These are phyloP conservation scores for Trichoderma pleuroti DNA, from an alignment of 2,329 filamentous ascomycete genomes.

Conservation along the genomic window DNA sequence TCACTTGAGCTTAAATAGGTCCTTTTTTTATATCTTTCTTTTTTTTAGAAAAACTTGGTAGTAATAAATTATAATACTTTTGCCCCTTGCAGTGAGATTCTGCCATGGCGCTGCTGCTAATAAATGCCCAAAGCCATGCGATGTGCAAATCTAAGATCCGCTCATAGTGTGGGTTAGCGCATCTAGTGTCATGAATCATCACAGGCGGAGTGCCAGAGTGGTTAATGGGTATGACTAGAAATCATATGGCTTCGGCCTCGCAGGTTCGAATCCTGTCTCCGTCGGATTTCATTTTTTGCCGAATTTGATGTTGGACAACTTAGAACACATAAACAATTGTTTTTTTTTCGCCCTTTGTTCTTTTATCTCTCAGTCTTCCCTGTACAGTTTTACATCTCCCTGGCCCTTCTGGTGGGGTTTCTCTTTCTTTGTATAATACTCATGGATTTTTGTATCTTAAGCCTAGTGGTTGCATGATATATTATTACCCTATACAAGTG, in stretches of 20 bases:
- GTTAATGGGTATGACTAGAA: conserved; percentile 21
- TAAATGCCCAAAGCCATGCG: background rate
- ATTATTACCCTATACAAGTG: background rate
- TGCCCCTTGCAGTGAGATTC: no score
- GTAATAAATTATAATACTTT: no score
- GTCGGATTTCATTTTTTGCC: conserved; percentile 14
- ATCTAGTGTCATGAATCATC: background rate
- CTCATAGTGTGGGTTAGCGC: background rate
- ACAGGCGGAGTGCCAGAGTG: conserved; percentile 19
- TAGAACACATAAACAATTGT: no score
- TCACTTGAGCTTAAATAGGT: no score
- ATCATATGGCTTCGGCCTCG: conserved; percentile 20
- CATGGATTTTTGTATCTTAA: no score
- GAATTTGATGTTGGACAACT: background rate
- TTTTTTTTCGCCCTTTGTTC: background rate
- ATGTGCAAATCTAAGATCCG: background rate
- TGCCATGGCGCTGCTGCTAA: no score
- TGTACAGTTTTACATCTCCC: no score
- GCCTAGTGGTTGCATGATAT: background rate
- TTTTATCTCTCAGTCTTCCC: background rate
- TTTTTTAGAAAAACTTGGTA: no score
- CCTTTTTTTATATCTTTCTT: no score
- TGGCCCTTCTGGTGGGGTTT: background rate
- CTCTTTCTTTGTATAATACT: background rate
- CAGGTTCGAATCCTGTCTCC: conserved; percentile 20